Conservation (phyloP, 768 basidiomycete species). For the Termitomyces sp. region DNA sequence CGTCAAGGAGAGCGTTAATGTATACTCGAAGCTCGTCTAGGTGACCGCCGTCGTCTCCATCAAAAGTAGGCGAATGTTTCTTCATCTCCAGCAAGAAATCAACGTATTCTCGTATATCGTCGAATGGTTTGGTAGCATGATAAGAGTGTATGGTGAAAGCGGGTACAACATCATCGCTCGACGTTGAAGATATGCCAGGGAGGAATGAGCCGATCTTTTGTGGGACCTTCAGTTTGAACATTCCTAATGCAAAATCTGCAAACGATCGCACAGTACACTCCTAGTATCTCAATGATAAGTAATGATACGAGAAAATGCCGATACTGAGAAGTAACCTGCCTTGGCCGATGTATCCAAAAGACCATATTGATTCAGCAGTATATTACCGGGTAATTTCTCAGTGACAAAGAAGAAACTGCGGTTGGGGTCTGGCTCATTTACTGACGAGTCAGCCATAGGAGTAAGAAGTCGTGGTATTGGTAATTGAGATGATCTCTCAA, state of each 20-base stretch:
- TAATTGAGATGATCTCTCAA: not conserved
- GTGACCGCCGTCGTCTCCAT: not conserved
- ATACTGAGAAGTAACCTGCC: not conserved
- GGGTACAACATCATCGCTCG: not conserved
- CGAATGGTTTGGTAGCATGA: not conserved
- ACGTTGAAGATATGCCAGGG: not conserved
- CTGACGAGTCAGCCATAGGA: not conserved
- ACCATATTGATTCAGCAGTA: slow-evolving; percentile 3
- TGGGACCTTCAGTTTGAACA: slow-evolving; percentile 1
- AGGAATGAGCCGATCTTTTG: slow-evolving; percentile 3
- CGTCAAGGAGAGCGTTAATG: not conserved
- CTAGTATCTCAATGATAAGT: not conserved
- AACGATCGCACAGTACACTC: not conserved
- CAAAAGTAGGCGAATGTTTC: not conserved
- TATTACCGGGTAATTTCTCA: not conserved
- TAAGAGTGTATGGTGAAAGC: not conserved
- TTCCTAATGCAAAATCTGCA: not conserved
- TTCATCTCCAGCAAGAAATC: slow-evolving; percentile 7
- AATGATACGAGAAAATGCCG: not conserved
- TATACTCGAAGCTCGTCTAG: not conserved
- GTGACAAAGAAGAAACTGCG: slow-evolving; percentile 4
- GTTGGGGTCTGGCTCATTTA: not conserved
- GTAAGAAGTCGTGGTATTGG: not conserved
- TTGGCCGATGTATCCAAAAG: not conserved
- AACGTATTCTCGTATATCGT: slow-evolving; percentile 4